Percentiles rank a stretch among this genome's conserved stretches.
phyloP scores from a whole-genome alignment of 805 yeast species.

The Saccharomycopsis olivae region DNA sequence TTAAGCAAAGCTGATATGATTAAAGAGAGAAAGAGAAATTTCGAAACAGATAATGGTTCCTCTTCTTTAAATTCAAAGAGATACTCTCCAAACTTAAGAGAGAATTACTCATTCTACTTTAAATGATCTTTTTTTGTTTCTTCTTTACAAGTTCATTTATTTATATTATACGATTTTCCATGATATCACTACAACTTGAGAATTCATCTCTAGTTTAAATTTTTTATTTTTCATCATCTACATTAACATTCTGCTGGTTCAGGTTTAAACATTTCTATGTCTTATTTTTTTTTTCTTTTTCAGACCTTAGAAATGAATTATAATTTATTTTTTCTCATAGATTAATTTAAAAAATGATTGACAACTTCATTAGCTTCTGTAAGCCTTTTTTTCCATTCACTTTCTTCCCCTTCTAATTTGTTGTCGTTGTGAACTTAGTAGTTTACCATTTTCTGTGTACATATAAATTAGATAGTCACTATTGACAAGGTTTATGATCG shows the following conservation, averaged over 20 bases:
- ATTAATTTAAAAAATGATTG: background rate
- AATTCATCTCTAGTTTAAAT: background rate
- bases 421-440: too few species aligned
- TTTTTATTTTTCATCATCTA: background rate
- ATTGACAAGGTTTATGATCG: too few species aligned
- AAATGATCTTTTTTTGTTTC: background rate
- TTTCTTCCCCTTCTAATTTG: background rate
- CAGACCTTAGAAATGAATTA: background rate
- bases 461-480: too few species aligned
- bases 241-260: slow-evolving; percentile 5
- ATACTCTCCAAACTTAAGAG: slow-evolving; percentile 13
- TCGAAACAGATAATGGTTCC: background rate
- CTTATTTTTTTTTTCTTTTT: background rate
- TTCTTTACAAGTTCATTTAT: background rate
- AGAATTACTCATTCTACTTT: slow-evolving; percentile 11
- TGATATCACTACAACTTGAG: too few species aligned
- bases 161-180: background rate
- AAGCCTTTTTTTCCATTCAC: background rate
- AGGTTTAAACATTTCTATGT: background rate
- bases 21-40: slow-evolving; percentile 10
- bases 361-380: background rate
- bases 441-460: too few species aligned
- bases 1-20: background rate
- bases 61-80: slow-evolving; percentile 2
- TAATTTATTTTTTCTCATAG: background rate